phyloP scores from a whole-genome alignment of 164 flowering plant species.

The Stephania japonica region DNA sequence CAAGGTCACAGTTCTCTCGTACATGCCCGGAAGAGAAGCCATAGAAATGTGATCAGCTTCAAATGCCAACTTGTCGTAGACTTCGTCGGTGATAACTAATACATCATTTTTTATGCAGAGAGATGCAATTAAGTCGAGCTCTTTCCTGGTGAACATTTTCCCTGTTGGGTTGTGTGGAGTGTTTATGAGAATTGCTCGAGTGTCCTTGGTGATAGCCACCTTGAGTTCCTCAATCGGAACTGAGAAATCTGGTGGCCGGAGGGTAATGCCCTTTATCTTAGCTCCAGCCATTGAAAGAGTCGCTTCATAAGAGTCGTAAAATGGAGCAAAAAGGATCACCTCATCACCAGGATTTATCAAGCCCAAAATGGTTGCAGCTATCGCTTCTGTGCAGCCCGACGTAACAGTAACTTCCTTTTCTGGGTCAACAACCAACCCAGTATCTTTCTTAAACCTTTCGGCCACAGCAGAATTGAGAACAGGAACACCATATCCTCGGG shows the following conservation, averaged over 20 bases:
- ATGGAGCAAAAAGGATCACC: conserved; percentile 91
- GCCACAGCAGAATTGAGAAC: conserved; percentile 81
- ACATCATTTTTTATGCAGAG: conserved; percentile 86
- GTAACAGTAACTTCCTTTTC: conserved; percentile 95
- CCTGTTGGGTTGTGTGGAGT: conserved; percentile 98
- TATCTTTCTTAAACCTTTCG: conserved; percentile 72
- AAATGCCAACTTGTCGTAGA: conserved; percentile 87
- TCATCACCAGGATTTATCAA: conserved; percentile 95
- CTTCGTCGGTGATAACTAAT: conserved; percentile 83
- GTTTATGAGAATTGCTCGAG: conserved; percentile 82
- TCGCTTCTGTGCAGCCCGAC: conserved; percentile 98
- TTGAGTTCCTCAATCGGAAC: conserved; percentile 75
- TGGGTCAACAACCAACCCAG: conserved; percentile 79
- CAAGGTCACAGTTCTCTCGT: conserved; percentile 87
- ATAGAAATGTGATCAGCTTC: conserved; percentile 94
- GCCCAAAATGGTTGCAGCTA: conserved; percentile 92
- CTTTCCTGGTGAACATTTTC: conserved; percentile 80
- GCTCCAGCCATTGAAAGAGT: conserved; percentile 98
- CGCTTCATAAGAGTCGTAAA: conserved; percentile 94
- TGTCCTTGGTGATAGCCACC: conserved; percentile 53
- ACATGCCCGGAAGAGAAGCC: conserved; percentile 98
- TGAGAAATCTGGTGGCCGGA: conserved; percentile 84
- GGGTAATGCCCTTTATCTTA: conserved; percentile 53
- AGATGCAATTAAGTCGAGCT: conserved; percentile 66
- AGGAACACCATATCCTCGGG: conserved; percentile 88